Percentiles rank a stretch among this genome's conserved stretches.
Evolutionary conservation across 2,329 filamentous ascomycete species (phyloP).

Genomic region (Rutstroemia sydowiana): DNA sequence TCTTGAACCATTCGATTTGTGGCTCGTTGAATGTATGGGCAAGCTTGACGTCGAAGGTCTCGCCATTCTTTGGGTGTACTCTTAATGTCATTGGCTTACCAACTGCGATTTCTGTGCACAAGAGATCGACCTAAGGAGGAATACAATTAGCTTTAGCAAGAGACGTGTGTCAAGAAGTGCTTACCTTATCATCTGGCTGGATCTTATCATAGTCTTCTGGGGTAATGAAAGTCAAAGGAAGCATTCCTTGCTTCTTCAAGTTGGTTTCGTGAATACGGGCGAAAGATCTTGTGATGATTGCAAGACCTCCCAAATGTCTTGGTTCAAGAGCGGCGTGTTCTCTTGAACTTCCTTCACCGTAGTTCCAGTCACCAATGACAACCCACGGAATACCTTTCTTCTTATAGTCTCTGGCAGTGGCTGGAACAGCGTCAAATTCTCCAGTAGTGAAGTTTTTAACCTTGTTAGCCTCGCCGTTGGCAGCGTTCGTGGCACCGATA

Average conservation of each 20-base stretch:
- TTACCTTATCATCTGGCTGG: slow-evolving; percentile 70
- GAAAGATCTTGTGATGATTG: slow-evolving; percentile 92
- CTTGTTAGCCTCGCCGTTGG: slow-evolving; percentile 97
- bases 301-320: slow-evolving; percentile 90
- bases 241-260: slow-evolving; percentile 99
- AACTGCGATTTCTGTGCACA: slow-evolving; percentile 82
- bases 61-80: slow-evolving; percentile 85
- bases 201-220: slow-evolving; percentile 98
- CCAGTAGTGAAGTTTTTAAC: slow-evolving; percentile 83
- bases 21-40: slow-evolving; percentile 96
- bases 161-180: neutral
- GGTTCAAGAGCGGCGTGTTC: slow-evolving; percentile 98
- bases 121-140: slow-evolving; percentile 56
- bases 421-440: slow-evolving; percentile 81
- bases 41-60: slow-evolving; percentile 74
- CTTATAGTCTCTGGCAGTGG: slow-evolving; percentile 97
- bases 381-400: slow-evolving; percentile 93
- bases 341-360: slow-evolving; percentile 94
- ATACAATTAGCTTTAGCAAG: neutral
- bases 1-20: slow-evolving; percentile 99
- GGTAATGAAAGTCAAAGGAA: slow-evolving; percentile 90
- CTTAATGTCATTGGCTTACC: slow-evolving; percentile 88
- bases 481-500: slow-evolving; percentile 93
- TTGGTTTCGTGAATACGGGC: slow-evolving; percentile 99
- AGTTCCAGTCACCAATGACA: slow-evolving; percentile 99